Base-by-base conservation (phyloP, 1,139 yeast species). In the Sugiyamaella neomexicana region DNA sequence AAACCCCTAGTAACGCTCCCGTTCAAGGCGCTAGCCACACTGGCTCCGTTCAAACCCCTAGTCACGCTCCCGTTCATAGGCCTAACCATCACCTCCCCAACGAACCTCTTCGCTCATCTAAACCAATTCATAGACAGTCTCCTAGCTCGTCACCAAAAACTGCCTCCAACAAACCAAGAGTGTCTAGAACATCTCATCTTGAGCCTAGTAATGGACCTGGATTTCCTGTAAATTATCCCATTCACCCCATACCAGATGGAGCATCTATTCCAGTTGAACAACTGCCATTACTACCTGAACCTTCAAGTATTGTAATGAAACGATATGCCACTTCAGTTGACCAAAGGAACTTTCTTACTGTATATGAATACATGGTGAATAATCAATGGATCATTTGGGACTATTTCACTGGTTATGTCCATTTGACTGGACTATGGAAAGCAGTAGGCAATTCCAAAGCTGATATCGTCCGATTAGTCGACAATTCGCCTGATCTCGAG, bases 371-470 rank as follows among this genome's bases (percentile, higher is more conserved):
- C 71, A 75, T 72, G 64, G 68, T 88, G 57, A 84, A 84, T 62
- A 80, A 70, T 68, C 77, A 74, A 55, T 81, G 89, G 82, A 80
- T 91, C 56, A 83, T 89, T 58, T 90, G 97, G 97, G 96, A 89
- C 68, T 85, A 86, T 67, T 82, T 80, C 63, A 84, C 95, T 0
- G 97, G 97, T 0, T 86, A 83, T 68, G 97, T 90, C 8, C 96
- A 89, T 68, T 77, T 90, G 55, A 90, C 97, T 0, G 97, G 97
- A 0, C 77, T 90, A 54, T 90, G 97, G 97, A 88, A 90, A 70
- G 85, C 91, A 12, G 76, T 86, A 40, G 86, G 85, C 12, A 81
- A 83, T 65, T 70, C 81, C 50, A 87, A 84, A 70, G 88, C 93
- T 13, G 93, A 86, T 70, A 86, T 88, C 49, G 89, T 85, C 54